phyloP scores from a whole-genome alignment of 2,329 filamentous ascomycete genomes.

The Keithomyces neogunnii region DNA sequence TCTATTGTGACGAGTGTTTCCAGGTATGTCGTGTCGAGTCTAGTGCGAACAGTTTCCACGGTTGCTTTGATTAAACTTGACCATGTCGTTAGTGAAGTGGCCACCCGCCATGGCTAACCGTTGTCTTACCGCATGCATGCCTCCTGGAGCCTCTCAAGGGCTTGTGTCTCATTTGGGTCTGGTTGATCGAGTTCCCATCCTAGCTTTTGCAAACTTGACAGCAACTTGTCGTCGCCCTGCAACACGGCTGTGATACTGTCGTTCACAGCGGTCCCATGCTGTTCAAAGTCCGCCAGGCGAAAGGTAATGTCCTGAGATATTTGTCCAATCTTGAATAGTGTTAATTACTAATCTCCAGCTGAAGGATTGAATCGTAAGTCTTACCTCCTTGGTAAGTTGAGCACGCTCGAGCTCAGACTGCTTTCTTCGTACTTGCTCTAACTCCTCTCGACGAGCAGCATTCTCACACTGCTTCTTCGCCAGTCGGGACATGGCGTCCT shows the following conservation, averaged over 20 bases:
- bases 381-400: slow-evolving; percentile 34
- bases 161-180: slow-evolving; percentile 41
- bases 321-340: slow-evolving; percentile 33
- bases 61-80: slow-evolving; percentile 47
- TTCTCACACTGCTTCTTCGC: slow-evolving; percentile 30
- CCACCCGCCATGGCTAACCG: background rate
- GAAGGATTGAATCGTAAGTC: slow-evolving; percentile 2
- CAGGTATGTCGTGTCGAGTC: slow-evolving; percentile 47
- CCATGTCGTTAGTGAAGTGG: background rate
- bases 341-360: background rate
- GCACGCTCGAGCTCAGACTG: slow-evolving; percentile 28
- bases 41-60: slow-evolving; percentile 45
- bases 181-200: slow-evolving; percentile 50
- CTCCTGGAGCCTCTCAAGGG: slow-evolving; percentile 50
- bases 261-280: slow-evolving; percentile 40
- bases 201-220: slow-evolving; percentile 58
- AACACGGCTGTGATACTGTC: slow-evolving; percentile 42
- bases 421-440: slow-evolving; percentile 19
- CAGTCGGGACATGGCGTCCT: slow-evolving; percentile 47
- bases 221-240: slow-evolving; percentile 55
- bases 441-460: slow-evolving; percentile 18
- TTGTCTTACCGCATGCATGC: slow-evolving; percentile 40
- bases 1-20: slow-evolving; percentile 30
- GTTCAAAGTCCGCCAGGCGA: slow-evolving; percentile 39
- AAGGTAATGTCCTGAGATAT: slow-evolving; percentile 38